These are phyloP conservation scores for Botryosphaeria agaves DNA, from an alignment of 2,329 filamentous ascomycete genomes.

Conservation along the genomic window DNA sequence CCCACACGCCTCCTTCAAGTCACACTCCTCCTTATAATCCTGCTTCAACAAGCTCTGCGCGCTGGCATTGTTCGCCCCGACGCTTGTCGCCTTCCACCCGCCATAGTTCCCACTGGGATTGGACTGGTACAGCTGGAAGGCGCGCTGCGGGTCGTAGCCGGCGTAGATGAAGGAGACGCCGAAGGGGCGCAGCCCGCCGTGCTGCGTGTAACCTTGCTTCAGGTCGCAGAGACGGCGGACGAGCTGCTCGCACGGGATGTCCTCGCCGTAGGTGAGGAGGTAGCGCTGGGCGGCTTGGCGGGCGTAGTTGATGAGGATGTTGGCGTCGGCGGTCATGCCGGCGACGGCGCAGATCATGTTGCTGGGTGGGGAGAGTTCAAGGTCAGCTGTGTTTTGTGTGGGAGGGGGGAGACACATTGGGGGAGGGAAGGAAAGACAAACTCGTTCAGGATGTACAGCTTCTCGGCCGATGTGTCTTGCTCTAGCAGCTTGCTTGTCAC, in stretches of 20 bases:
- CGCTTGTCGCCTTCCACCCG: conserved; percentile 97
- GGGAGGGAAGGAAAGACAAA: conserved; percentile 29
- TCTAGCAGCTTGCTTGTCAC: conserved; percentile 98
- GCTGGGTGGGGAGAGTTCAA: conserved; percentile 31
- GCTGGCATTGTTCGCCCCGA: conserved; percentile 94
- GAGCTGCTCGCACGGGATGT: conserved; percentile 97
- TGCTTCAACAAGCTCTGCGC: conserved; percentile 96
- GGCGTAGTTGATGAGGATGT: conserved; percentile 99
- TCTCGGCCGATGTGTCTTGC: conserved; percentile 98
- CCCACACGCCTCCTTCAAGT: conserved; percentile 86
- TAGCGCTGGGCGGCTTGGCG: conserved; percentile 93
- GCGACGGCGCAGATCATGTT: conserved; percentile 99
- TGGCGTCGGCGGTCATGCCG: conserved; percentile 97
- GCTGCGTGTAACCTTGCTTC: conserved; percentile 98
- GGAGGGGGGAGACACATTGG: neutral
- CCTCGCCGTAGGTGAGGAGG: conserved; percentile 98
- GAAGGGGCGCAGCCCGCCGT: conserved; percentile 93
- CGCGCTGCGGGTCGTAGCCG: conserved; percentile 84
- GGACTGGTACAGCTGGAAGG: conserved; percentile 98
- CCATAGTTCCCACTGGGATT: conserved; percentile 98
- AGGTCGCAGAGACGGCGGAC: conserved; percentile 92
- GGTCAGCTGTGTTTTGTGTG: conserved; percentile 1
- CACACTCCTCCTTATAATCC: conserved; percentile 98
- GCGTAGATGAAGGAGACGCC: conserved; percentile 99
- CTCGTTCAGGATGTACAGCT: conserved; percentile 99